Conservation (phyloP, 805 yeast species). For the Saccharomycopsis fermentans region DNA sequence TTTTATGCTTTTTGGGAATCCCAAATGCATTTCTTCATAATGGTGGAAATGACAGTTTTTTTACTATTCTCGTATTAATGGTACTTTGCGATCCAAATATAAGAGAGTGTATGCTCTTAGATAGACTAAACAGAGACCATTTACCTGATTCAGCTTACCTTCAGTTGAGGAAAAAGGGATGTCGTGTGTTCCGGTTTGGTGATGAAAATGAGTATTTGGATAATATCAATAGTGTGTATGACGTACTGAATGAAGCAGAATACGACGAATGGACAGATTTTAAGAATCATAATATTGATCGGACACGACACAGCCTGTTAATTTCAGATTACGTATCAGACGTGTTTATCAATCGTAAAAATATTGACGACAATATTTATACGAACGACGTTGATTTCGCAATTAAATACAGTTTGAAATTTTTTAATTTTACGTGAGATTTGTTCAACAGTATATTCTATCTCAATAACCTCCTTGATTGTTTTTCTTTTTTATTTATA, state of each 20-base stretch:
- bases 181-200: background rate
- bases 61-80: conserved; percentile 43
- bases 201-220: background rate
- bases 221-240: background rate
- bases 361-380: background rate
- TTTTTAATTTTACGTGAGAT: background rate
- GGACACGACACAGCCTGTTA: background rate
- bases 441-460: too few species aligned
- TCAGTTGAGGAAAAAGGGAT: background rate
- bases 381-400: background rate
- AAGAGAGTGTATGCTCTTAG: conserved; percentile 19
- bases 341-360: background rate
- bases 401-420: background rate
- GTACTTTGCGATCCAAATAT: conserved; percentile 40
- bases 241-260: background rate
- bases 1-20: conserved; percentile 36
- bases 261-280: background rate
- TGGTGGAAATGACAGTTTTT: conserved; percentile 65
- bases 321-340: background rate
- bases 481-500: too few species aligned
- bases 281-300: background rate
- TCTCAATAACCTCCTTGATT: too few species aligned
- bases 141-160: background rate
- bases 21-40: conserved; percentile 57
- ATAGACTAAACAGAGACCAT: background rate